Evolutionary conservation across 352 stramenopile genomes (phyloP), one percentile per base, ranked within the genome.

Genomic region (Globisporangium cederbergense): DNA sequence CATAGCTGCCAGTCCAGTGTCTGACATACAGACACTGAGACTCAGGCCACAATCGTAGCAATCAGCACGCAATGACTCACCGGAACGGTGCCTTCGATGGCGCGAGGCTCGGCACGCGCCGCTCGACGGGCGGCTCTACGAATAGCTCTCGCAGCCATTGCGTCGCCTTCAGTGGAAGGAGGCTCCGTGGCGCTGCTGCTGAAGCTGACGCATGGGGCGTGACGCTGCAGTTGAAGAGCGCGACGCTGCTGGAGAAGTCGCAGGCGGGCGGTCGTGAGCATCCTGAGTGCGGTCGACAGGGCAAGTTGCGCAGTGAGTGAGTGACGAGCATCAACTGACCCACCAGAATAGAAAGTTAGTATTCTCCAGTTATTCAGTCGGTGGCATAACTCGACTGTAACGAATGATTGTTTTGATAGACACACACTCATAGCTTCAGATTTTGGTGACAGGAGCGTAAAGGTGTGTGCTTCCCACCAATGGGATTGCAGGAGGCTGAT

Each of bases 61-160:
- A 51, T 50, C 32, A 36, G 46, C 38, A 38, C 7, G 25, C 20
- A 28, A 3, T 16, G 11, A 8, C 54, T 30, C 46, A 70, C 70
- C 42, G 71, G 61, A 18, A 78, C 68, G 0, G 78, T 83, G 49
- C 78, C 81, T 70, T 90, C 81, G 32, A 90, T 88, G 47, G 73
- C 80, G 18, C 79, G 56, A 5, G 73, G 62, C n/a, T 75, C 50
- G 38, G 54, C 56, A 18, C 58, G 59, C 36, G 46, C 54, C 20
- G 58, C 62, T 30, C 58, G 59, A 20, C 74, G 65, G 22, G 66
- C 60, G 4, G 51, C 66, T 56, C 74, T 66, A 10, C 73, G 69
- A 32, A 67, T 70, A 18, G n/a, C 40, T 67, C 53, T 65, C 38
- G 51, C 51, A 8, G 40, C 40, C 50, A 43, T n/a, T 25, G 60